Percentiles rank a stretch among this genome's conserved stretches.
Evolutionary conservation across 495 filamentous ascomycete genomes (phyloP).

Genomic region (Niebla homalea): DNA sequence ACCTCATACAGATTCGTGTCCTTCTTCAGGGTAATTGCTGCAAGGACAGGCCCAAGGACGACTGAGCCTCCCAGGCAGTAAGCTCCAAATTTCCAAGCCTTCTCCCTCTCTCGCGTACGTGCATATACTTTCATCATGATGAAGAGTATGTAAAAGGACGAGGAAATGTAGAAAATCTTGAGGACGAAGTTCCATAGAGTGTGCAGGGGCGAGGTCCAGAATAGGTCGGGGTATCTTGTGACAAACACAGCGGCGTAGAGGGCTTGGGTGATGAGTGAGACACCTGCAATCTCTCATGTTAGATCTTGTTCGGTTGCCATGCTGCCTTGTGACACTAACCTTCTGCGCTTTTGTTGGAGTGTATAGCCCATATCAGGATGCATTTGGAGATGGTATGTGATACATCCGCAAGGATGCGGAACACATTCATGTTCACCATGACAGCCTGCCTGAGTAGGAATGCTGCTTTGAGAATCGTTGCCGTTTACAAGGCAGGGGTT

Average conservation of each 20-base stretch:
- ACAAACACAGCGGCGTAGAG: constrained; percentile 81
- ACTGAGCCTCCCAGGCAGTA: constrained; percentile 46
- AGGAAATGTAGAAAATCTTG: constrained; percentile 77
- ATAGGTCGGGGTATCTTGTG: constrained; percentile 76
- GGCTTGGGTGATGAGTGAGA: constrained; percentile 87
- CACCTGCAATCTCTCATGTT: constrained; percentile 35
- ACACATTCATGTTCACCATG: constrained; percentile 43
- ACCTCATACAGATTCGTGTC: constrained; percentile 42
- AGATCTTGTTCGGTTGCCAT: constrained; percentile 2
- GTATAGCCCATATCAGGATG: constrained; percentile 84
- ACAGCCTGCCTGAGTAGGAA: background rate
- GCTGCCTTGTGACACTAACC: constrained; percentile 32
- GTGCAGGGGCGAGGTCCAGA: constrained; percentile 27
- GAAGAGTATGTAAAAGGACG: constrained; percentile 75
- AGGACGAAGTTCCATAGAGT: constrained; percentile 50
- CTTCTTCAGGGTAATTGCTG: constrained; percentile 41
- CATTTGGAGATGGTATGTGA: constrained; percentile 75
- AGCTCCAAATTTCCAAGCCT: constrained; percentile 75
- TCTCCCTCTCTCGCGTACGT: constrained; percentile 77
- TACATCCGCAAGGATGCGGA: constrained; percentile 69
- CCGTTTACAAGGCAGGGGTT: too few species aligned
- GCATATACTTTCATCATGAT: constrained; percentile 80
- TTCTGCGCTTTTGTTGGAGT: constrained; percentile 77
- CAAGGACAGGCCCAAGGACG: constrained; percentile 50
- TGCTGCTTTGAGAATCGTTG: too few species aligned